These are phyloP conservation scores for Fagus crenata DNA, from an alignment of 306 rosid genomes.

Conservation along the genomic window DNA sequence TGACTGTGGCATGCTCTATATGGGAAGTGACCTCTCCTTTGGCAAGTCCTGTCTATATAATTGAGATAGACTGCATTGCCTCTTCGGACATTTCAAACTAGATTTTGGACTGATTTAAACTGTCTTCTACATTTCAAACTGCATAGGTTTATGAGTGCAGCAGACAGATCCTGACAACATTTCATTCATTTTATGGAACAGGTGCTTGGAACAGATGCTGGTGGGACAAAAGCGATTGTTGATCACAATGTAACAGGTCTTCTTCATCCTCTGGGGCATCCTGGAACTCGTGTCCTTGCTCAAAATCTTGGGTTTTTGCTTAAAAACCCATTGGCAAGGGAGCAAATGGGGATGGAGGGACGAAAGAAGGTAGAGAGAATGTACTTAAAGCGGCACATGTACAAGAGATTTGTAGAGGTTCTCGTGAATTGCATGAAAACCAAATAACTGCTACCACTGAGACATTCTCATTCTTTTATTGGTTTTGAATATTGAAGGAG, in stretches of 20 bases:
- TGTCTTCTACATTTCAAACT: not conserved
- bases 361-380: slow-evolving; percentile 64
- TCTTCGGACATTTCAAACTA: no score
- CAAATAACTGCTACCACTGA: slow-evolving; percentile 35
- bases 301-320: slow-evolving; percentile 65
- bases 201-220: slow-evolving; percentile 92
- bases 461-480: slow-evolving; percentile 43
- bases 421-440: slow-evolving; percentile 69
- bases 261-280: slow-evolving; percentile 68
- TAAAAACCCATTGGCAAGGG: slow-evolving; percentile 50
- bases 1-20: not conserved
- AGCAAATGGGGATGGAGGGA: slow-evolving; percentile 75
- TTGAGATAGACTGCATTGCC: no score
- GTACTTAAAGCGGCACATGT: slow-evolving; percentile 86
- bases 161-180: slow-evolving; percentile 10
- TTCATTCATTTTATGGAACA: slow-evolving; percentile 34
- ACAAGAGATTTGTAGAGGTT: slow-evolving; percentile 70
- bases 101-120: not conserved
- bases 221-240: slow-evolving; percentile 87
- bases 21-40: not conserved
- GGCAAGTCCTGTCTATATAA: not conserved
- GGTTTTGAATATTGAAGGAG: slow-evolving; percentile 20
- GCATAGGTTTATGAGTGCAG: not conserved
- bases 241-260: slow-evolving; percentile 82
- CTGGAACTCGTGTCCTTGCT: slow-evolving; percentile 56